phyloP scores from a whole-genome alignment of 768 basidiomycete genomes.

The Fomitopsis pulvina region DNA sequence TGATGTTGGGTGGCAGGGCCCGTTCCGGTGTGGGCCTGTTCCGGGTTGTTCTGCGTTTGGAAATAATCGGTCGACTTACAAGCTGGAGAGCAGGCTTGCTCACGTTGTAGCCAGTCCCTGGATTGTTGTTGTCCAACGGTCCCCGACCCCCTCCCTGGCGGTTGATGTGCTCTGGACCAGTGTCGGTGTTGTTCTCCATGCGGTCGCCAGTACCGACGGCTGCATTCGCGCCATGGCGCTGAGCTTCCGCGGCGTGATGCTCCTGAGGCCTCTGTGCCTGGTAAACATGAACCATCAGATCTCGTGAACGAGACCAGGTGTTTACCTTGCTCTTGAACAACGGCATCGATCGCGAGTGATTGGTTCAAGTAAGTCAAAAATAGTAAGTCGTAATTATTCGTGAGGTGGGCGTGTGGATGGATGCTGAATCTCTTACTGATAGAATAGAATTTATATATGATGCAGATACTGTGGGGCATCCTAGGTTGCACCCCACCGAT shows the following conservation, averaged over 20 bases:
- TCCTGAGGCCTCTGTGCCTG: background rate
- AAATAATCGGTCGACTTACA: background rate
- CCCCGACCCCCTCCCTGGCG: background rate
- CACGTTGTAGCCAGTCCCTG: background rate
- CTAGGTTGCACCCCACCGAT: background rate
- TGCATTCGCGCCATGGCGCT: background rate
- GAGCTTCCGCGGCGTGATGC: background rate
- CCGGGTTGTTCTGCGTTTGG: background rate
- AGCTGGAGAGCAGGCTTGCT: background rate
- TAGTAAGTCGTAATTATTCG: background rate
- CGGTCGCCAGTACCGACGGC: background rate
- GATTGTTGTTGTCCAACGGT: background rate
- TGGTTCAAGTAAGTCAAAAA: background rate
- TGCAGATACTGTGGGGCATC: background rate
- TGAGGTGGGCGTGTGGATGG: background rate
- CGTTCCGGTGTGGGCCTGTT: background rate
- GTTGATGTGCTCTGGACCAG: too few relatives aligned
- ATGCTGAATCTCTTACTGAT: background rate
- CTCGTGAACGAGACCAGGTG: background rate
- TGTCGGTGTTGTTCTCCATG: background rate
- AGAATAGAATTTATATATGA: background rate
- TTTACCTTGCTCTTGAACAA: background rate
- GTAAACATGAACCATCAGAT: background rate
- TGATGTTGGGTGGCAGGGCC: too few relatives aligned
- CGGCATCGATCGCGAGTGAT: background rate